These are phyloP conservation scores for Petunia axillaris DNA, from an alignment of 257 asterid species.

Conservation along the genomic window DNA sequence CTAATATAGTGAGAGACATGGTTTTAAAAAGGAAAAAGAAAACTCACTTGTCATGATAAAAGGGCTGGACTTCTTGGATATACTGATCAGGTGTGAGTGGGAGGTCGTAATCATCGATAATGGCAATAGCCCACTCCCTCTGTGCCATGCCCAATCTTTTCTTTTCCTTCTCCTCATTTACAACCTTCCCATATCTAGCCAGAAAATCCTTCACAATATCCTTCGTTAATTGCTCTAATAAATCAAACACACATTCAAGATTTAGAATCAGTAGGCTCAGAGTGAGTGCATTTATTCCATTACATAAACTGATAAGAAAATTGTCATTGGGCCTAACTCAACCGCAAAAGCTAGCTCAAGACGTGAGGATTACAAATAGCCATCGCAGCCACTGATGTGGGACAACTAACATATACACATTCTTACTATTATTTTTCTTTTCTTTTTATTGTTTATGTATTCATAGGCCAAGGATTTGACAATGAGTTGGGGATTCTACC, in stretches of 20 bases:
- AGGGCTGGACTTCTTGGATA: conserved; percentile 56
- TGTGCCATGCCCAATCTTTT: conserved; percentile 69
- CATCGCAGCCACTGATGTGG: no score
- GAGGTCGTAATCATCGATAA: conserved; percentile 70
- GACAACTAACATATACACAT: not conserved
- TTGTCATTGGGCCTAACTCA: no score
- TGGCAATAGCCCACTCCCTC: conserved; percentile 48
- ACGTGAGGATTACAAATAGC: no score
- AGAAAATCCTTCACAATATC: conserved; percentile 62
- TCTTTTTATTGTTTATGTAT: not conserved
- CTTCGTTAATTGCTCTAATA: conserved; percentile 71
- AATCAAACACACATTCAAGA: conserved; percentile 24
- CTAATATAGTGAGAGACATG: not conserved
- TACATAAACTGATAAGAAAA: no score
- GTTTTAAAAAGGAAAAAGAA: not conserved
- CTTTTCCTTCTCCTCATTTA: conserved; percentile 72
- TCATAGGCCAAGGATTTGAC: not conserved
- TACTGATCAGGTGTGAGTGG: conserved; percentile 76
- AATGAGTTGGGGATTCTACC: no score
- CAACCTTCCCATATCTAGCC: conserved; percentile 68
- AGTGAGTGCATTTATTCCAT: not conserved
- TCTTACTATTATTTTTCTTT: not conserved
- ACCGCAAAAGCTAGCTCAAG: no score
- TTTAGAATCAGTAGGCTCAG: not conserved
- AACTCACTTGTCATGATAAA: conserved; percentile 77